Evolutionary conservation across 148 eudicot species (phyloP), one percentile per base, ranked within the genome.

Genomic region (Fagopyrum esculentum): DNA sequence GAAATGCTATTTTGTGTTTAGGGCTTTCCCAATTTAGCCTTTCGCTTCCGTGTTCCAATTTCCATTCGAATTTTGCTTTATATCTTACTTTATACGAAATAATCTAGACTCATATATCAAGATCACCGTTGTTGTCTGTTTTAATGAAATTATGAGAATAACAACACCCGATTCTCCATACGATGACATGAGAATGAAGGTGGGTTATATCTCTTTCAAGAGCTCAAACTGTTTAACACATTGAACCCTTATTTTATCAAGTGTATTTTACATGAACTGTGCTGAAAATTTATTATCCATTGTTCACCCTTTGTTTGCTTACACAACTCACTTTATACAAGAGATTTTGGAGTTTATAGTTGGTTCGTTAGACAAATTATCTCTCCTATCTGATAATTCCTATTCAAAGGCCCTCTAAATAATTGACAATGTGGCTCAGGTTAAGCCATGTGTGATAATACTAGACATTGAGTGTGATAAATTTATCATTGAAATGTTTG

Each of bases 141-240:
- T 96, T 69, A 96, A 93, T 81, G 99, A 96, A 78, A 92, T 96
- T 45, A 96, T 96, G 22, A 87, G 99, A 82, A 92, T 96, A 44
- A 96, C 99, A 10, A 98, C 99, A 3, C 99, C 99, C 11, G 98
- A 92, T 12, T 91, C 97, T 13, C 98, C 98, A 15, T 95, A 92
- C 69, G 88, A 81, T 45, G 99, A 95, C 78, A 90, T 85, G 8
- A 80, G 80, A 78, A 92, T 95, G 99, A 95, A 90, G 98, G 99
- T 92, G 35, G 26, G 68, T 13, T 69, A 12, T 69, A 15, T 43
- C 72, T 35, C 46, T 69, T 45, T 9, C 43, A 11, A 69, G 48
- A 69, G 45, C 48, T 12, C n/a, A 47, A 69, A 45, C 17, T 69
- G 22, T 45, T 69, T 45, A n/a, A 45, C 29, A 5, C 43, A 11